These are phyloP conservation scores for Solanum raphanifolium DNA, from an alignment of 257 asterid species.

Conservation along the genomic window DNA sequence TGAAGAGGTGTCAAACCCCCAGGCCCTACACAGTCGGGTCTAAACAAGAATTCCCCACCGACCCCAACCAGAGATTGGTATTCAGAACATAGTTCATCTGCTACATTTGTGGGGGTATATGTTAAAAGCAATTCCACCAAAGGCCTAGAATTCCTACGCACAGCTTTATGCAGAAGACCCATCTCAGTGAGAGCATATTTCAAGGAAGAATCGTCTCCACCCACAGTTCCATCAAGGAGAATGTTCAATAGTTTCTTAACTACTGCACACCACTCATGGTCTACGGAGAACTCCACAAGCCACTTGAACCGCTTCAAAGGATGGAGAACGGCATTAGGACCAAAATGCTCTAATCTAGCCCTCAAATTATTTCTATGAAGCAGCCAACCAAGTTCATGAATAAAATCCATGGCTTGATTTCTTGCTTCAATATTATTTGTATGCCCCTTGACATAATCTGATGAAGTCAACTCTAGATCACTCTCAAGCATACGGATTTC, in stretches of 20 bases:
- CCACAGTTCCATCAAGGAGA: constrained; percentile 47
- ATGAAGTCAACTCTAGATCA: constrained; percentile 38
- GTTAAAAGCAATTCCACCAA: constrained; percentile 56
- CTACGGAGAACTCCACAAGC: constrained; percentile 54
- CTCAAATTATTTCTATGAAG: constrained; percentile 42
- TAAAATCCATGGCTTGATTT: constrained; percentile 47
- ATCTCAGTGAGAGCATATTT: constrained; percentile 43
- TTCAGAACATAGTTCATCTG: constrained; percentile 40
- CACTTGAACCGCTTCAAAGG: constrained; percentile 52
- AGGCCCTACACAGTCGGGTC: constrained; percentile 60
- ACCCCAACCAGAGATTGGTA: constrained; percentile 19
- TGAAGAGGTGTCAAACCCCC: constrained; percentile 82
- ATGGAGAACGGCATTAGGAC: constrained; percentile 21
- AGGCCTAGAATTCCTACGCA: constrained; percentile 57
- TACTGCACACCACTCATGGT: constrained; percentile 67
- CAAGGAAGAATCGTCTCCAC: constrained; percentile 37
- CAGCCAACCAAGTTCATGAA: constrained; percentile 80
- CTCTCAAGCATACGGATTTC: constrained; percentile 67
- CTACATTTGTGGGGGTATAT: constrained; percentile 43
- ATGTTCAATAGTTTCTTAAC: constrained; percentile 49
- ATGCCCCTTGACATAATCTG: constrained; percentile 20
- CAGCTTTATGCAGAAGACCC: constrained; percentile 69
- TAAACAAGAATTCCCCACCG: constrained; percentile 32
- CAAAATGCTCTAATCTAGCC: constrained; percentile 28
- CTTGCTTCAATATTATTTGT: constrained; percentile 19